A percentile compares a stretch with the other conserved stretches of the same genome.
Conservation (phyloP, 495 filamentous ascomycete genomes). For the Durotheca rogersii region DNA sequence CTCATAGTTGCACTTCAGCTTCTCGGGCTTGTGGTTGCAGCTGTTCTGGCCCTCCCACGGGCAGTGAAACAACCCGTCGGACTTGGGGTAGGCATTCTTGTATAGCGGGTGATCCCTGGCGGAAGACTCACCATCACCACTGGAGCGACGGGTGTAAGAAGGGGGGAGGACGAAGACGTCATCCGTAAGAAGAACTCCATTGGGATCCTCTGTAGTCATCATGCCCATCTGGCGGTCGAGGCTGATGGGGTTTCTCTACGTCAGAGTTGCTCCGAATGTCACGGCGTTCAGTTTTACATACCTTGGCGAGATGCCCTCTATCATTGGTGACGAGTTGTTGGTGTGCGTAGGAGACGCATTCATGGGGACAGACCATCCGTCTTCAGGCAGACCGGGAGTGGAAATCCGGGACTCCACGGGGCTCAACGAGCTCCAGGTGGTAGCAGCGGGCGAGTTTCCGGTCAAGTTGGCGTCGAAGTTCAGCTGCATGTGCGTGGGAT, state of each 20-base stretch:
- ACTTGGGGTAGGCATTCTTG: conserved; percentile 61
- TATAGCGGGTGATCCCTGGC: conserved; percentile 79
- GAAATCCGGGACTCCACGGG: conserved; percentile 49
- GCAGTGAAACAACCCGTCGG: conserved; percentile 87
- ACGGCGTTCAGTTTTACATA: conserved; percentile 39
- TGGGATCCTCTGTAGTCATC: conserved; percentile 46
- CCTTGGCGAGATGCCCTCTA: conserved; percentile 52
- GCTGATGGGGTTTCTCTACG: conserved; percentile 30
- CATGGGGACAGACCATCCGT: conserved; percentile 48
- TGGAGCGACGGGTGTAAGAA: conserved; percentile 47
- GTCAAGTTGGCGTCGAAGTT: conserved; percentile 46
- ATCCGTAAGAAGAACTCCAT: conserved; percentile 43
- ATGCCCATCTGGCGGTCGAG: conserved; percentile 41
- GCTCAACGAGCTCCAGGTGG: conserved; percentile 53
- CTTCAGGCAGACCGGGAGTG: conserved; percentile 49
- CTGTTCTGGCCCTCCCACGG: conserved; percentile 73
- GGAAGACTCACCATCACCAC: conserved; percentile 56
- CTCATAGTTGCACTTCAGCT: conserved; percentile 98
- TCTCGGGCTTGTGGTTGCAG: conserved; percentile 82
- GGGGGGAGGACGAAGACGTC: conserved; percentile 48
- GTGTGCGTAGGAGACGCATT: conserved; percentile 46
- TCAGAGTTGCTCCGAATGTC: conserved; percentile 30
- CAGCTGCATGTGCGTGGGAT: conserved; percentile 46
- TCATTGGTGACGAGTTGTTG: conserved; percentile 48
- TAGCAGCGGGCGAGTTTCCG: conserved; percentile 44